Base-by-base conservation (phyloP, 192 early-diverging fungal genomes). In the Coemansia sp. region DNA sequence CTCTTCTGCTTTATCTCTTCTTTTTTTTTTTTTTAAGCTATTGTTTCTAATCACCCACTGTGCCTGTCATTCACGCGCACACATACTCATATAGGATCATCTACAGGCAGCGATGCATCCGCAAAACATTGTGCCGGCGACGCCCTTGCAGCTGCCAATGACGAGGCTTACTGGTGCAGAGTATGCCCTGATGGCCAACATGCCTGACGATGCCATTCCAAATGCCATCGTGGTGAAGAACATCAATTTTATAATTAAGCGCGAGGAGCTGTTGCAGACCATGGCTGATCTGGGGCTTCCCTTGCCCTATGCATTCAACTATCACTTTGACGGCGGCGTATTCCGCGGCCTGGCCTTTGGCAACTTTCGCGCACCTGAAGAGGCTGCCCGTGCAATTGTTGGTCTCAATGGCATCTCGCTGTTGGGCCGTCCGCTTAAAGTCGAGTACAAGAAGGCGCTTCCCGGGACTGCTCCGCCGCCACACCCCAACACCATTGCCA, bases 151-250 rank as follows among this genome's bases (percentile, higher is more conserved):
- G 73, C 46, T 68, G 51, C 81, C 77, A 48, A 32, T 69, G 37
- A 72, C 67, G 34, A 68, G 68, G 58, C 70, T 84, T 44, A 84
- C 76, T 11, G 75, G 76, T 23, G 81, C 81, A 44, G 81, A 84
- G 65, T 78, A 73, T 64, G 77, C 76, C 55, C 68, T 84, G 51
- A 84, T 84, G 81, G 77, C 76, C 38, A 84, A 84, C 64, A 84
- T 84, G 81, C 81, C 81, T 10, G 81, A 84, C 60, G 81, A 84
- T 34, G 81, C 81, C 21, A 93, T 93, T 62, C 87, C 89, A 19
- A 93, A 88, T 19, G 90, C 91, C 0, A 87, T 93, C 61, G 91
- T 93, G 32, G 90, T 93, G 75, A 93, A 93, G 75, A 93, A 93
- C 78, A 93, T 93, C 77, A 89, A 88, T 42, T 93, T 93, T 77